These are phyloP conservation scores for Clavaria fumosa DNA, from an alignment of 768 basidiomycete species.

Conservation along the genomic window DNA sequence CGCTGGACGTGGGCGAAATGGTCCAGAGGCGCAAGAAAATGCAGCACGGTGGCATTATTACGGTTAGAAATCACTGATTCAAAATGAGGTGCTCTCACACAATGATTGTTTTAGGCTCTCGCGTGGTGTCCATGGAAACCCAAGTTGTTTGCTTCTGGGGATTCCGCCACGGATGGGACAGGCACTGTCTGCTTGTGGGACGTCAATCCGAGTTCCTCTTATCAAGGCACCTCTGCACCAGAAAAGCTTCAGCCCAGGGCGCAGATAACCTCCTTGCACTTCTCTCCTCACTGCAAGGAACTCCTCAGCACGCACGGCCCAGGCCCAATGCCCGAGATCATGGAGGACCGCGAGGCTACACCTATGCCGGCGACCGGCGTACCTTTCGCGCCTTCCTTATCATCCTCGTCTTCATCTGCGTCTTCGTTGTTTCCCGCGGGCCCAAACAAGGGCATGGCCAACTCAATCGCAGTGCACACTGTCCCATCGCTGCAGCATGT, in stretches of 20 bases:
- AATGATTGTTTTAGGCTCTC: slow-evolving; percentile 32
- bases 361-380: too few relatives aligned
- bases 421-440: not conserved
- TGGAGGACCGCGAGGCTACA: slow-evolving; percentile 37
- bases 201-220: slow-evolving; percentile 26
- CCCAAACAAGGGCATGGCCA: slow-evolving; percentile 26
- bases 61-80: slow-evolving; percentile 24
- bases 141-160: slow-evolving; percentile 65
- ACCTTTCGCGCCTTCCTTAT: too few relatives aligned
- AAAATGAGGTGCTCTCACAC: slow-evolving; percentile 9
- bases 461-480: slow-evolving; percentile 52
- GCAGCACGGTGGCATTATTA: slow-evolving; percentile 47
- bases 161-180: slow-evolving; percentile 21
- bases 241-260: slow-evolving; percentile 34
- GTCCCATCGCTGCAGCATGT: slow-evolving; percentile 47
- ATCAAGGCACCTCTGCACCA: slow-evolving; percentile 29
- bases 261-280: slow-evolving; percentile 53
- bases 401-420: too few relatives aligned
- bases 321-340: slow-evolving; percentile 29
- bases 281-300: slow-evolving; percentile 78
- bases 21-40: slow-evolving; percentile 49
- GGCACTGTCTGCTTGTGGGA: slow-evolving; percentile 43
- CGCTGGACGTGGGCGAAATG: slow-evolving; percentile 40
- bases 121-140: slow-evolving; percentile 88
- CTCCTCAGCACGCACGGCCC: slow-evolving; percentile 79